Percentiles rank a stretch among this genome's conserved stretches.
phyloP scores from a whole-genome alignment of 2,329 filamentous ascomycete genomes.

The Simplicillium sp. region DNA sequence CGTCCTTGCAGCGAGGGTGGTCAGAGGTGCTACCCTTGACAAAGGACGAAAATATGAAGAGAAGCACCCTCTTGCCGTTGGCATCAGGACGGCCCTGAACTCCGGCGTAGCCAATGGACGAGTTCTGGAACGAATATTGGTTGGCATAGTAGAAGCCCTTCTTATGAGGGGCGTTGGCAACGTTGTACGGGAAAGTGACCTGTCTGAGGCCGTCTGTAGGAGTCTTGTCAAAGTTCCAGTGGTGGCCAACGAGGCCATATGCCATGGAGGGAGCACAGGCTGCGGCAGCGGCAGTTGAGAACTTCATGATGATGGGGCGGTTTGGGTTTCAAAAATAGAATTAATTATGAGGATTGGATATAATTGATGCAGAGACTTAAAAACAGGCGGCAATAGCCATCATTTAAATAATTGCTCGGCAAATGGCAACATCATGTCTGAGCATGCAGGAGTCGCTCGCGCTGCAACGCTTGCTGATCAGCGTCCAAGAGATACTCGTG shows the following conservation, averaged over 20 bases:
- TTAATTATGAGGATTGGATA: too few species aligned
- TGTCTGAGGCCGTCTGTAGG: not conserved
- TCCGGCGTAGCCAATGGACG: conserved; percentile 10
- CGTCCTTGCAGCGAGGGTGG: conserved; percentile 11
- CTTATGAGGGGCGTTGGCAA: conserved; percentile 9
- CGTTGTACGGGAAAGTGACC: conserved; percentile 12
- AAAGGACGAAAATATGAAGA: conserved; percentile 13
- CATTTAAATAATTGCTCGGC: too few species aligned
- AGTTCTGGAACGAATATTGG: conserved; percentile 10
- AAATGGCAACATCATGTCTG: too few species aligned
- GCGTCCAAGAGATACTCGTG: too few species aligned
- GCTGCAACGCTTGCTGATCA: too few species aligned
- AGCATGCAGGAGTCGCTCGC: too few species aligned
- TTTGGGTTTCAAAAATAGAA: too few species aligned
- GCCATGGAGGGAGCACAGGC: not conserved
- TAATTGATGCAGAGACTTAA: too few species aligned
- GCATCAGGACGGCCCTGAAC: conserved; percentile 10
- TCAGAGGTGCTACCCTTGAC: conserved; percentile 7
- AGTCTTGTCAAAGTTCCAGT: not conserved
- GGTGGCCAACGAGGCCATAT: not conserved
- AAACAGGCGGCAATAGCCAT: too few species aligned
- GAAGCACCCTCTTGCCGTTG: conserved; percentile 8
- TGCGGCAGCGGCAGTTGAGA: not conserved
- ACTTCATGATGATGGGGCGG: not conserved
- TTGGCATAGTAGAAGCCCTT: conserved; percentile 14